Base-by-base conservation (phyloP, 176 grass and related monocot species). In the Raddia guianensis region DNA sequence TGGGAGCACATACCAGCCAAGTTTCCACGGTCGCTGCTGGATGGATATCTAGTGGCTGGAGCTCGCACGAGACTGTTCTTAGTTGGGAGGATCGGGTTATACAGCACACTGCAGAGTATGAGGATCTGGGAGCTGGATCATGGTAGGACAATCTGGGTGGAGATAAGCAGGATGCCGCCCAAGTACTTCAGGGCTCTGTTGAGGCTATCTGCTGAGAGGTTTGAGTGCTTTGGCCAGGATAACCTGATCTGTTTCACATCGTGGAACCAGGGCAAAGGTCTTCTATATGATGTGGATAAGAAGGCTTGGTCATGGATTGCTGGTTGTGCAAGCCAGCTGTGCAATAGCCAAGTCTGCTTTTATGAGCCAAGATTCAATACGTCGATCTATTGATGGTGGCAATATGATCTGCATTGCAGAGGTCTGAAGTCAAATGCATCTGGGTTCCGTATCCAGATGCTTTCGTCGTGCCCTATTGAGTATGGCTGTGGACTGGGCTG, bases 171-270 rank as follows among this genome's bases (percentile, higher is more conserved):
- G 81, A 98, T 98, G 95, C 95, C 92, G 0, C 95, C 95, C 35
- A 98, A 88, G 84, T 86, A 95, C 72, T 98, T 98, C 32, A 79
- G 95, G 71, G 92, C 88, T 43, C 84, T 98, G 16, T 52, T 98
- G 42, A 91, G 95, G 84, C 63, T 98, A 80, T 98, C 95, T 0
- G 92, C 95, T 3, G 95, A 98, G 86, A 89, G 95, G 66, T 98
- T 98, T 7, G 95, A 98, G 72, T 98, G 95, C 85, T 98, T 98
- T 88, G 95, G 95, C 59, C 92, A 98, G 84, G 95, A 95, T 49
- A 98, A 98, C 71, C 85, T 95, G 51, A 98, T 98, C 37, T 98
- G 88, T 83, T 98, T 98, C 86, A 98, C 95, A 5, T 95, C 92
- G 2, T 98, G 95, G 95, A 98, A 98, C 81, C 95, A 98, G 81